Evolutionary conservation across 768 basidiomycete genomes (phyloP).

Genomic region (Lactarius psammicola): DNA sequence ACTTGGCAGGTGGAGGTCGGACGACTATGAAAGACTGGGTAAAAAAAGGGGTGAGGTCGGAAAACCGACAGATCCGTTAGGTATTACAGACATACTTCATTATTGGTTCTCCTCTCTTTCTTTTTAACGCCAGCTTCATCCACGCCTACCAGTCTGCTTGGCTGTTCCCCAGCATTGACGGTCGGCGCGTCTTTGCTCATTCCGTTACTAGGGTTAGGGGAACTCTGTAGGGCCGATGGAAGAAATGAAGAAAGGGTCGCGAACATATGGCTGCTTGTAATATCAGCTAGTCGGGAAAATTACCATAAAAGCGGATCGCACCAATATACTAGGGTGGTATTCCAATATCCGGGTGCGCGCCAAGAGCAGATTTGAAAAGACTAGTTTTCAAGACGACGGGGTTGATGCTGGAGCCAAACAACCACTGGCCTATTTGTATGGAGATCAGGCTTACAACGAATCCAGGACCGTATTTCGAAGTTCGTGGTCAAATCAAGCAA

Average conservation of each 20-base stretch:
- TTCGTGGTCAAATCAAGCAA: not conserved
- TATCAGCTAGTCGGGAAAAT: not conserved
- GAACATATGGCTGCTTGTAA: constrained; percentile 19
- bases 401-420: not conserved
- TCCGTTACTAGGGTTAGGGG: constrained; percentile 20
- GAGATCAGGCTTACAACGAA: not conserved
- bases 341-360: not conserved
- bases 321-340: constrained; percentile 2
- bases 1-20: constrained; percentile 79
- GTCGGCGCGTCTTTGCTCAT: not conserved
- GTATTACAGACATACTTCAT: constrained; percentile 43
- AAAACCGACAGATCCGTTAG: not conserved
- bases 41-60: constrained; percentile 4
- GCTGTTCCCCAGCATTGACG: not conserved
- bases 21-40: constrained; percentile 89
- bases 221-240: constrained; percentile 21
- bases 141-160: constrained; percentile 12
- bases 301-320: constrained; percentile 1
- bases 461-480: not conserved
- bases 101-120: constrained; percentile 47
- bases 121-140: constrained; percentile 41
- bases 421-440: not conserved
- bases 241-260: constrained; percentile 26
- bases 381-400: constrained; percentile 18
- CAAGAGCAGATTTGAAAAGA: not conserved